A percentile compares a stretch with the other conserved stretches of the same genome.
These are phyloP conservation scores for Lentinula raphanica DNA, from an alignment of 768 basidiomycete genomes.

Conservation along the genomic window DNA sequence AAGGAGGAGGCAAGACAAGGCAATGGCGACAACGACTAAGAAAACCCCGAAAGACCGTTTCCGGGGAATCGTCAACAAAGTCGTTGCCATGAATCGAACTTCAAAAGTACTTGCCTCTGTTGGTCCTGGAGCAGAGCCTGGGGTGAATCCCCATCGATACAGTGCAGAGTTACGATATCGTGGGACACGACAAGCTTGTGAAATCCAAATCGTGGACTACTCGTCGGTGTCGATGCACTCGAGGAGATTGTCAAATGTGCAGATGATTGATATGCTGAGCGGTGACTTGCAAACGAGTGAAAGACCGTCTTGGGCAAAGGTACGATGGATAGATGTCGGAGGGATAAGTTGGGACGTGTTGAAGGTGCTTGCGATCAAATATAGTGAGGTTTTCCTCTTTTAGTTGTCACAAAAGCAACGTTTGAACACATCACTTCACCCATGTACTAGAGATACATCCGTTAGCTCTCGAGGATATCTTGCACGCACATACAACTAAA, in stretches of 20 bases:
- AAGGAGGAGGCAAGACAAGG: too few species aligned
- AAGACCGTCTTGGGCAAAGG: conserved; percentile 38
- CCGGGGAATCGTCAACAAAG: conserved; percentile 34
- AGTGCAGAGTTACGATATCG: conserved; percentile 43
- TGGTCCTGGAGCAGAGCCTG: too few species aligned
- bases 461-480: conserved; percentile 44
- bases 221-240: too few species aligned
- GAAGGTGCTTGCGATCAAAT: conserved; percentile 51
- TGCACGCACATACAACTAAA: conserved; percentile 29
- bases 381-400: conserved; percentile 46
- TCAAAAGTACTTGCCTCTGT: too few species aligned
- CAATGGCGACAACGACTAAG: too few species aligned
- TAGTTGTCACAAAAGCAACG: too few species aligned
- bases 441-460: conserved; percentile 38
- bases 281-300: conserved; percentile 23
- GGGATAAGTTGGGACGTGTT: conserved; percentile 63
- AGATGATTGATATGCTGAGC: conserved; percentile 42
- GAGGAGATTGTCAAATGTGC: too few species aligned
- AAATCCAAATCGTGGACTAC: too few species aligned
- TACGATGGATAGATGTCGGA: conserved; percentile 63
- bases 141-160: conserved; percentile 48
- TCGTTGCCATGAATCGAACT: conserved; percentile 39
- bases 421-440: not conserved
- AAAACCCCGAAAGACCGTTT: conserved; percentile 36
- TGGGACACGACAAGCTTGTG: too few species aligned